These are phyloP conservation scores for Lactarius hatsudake DNA, from an alignment of 768 basidiomycete genomes.

Conservation along the genomic window DNA sequence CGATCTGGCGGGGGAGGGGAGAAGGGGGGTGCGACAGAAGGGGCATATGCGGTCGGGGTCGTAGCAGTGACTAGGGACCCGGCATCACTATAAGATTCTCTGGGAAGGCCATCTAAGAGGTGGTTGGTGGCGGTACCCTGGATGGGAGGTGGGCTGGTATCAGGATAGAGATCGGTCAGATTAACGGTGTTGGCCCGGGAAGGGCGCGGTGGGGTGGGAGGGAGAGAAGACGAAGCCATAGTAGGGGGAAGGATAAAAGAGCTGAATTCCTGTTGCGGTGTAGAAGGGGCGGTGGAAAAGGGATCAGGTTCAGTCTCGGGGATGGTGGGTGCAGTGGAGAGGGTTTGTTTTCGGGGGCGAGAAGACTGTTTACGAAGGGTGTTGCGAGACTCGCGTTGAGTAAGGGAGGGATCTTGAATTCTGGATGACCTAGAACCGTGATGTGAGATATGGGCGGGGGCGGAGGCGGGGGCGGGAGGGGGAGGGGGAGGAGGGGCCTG, in stretches of 20 bases:
- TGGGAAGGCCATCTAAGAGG: slow-evolving; percentile 36
- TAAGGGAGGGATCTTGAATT: slow-evolving; percentile 26
- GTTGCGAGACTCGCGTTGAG: slow-evolving; percentile 32
- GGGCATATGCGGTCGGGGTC: slow-evolving; percentile 10
- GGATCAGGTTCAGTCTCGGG: slow-evolving; percentile 39
- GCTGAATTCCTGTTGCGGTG: slow-evolving; percentile 28
- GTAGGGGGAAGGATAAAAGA: slow-evolving; percentile 31
- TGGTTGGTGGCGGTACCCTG: slow-evolving; percentile 46
- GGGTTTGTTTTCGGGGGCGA: slow-evolving; percentile 33
- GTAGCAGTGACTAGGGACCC: slow-evolving; percentile 6
- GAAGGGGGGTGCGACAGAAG: slow-evolving; percentile 15
- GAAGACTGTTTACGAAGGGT: slow-evolving; percentile 36
- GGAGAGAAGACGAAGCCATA: slow-evolving; percentile 33
- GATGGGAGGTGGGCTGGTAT: slow-evolving; percentile 40
- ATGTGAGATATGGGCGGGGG: slow-evolving; percentile 28
- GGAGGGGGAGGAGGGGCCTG: slow-evolving; percentile 45
- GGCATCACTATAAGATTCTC: slow-evolving; percentile 11
- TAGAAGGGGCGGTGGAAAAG: slow-evolving; percentile 34
- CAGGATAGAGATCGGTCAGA: slow-evolving; percentile 68
- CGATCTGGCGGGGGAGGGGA: slow-evolving; percentile 23
- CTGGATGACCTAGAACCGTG: slow-evolving; percentile 23
- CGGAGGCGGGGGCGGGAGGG: slow-evolving; percentile 21
- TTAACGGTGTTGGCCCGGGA: slow-evolving; percentile 83
- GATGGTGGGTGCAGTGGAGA: slow-evolving; percentile 38
- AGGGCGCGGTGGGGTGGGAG: slow-evolving; percentile 70